These are phyloP conservation scores for Pseudevernia furfuracea DNA, from an alignment of 495 filamentous ascomycete genomes.

Conservation along the genomic window DNA sequence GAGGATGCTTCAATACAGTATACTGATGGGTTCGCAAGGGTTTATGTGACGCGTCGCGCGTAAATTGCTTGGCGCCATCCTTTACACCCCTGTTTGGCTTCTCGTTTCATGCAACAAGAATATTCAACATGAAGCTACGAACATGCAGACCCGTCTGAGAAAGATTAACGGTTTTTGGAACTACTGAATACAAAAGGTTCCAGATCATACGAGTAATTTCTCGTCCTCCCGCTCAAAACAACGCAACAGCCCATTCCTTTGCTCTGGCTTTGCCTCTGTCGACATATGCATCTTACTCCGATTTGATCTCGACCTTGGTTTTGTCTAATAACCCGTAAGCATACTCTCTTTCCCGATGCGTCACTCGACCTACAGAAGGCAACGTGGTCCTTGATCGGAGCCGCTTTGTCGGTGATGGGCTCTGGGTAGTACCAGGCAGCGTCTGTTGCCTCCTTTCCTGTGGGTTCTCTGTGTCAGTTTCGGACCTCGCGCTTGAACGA, in stretches of 20 bases:
- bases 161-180: neutral
- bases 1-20: neutral
- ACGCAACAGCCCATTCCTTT: constrained; percentile 5
- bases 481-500: neutral
- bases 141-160: neutral
- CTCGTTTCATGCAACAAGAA: too few relatives aligned
- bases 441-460: constrained; percentile 48
- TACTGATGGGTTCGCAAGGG: too few relatives aligned
- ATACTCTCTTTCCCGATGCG: too few relatives aligned
- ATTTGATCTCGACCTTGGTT: constrained; percentile 36
- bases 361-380: constrained; percentile 50
- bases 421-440: constrained; percentile 63
- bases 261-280: constrained; percentile 4
- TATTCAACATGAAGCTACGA: neutral
- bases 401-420: constrained; percentile 46
- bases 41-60: neutral
- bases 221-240: neutral
- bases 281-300: constrained; percentile 20
- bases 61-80: neutral
- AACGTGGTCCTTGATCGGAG: constrained; percentile 53
- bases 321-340: constrained; percentile 32
- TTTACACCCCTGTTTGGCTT: neutral
- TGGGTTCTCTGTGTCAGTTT: neutral
- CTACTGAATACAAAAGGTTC: neutral
- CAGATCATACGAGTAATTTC: neutral